A percentile compares a stretch with the other conserved stretches of the same genome.
Evolutionary conservation across 2,329 filamentous ascomycete genomes (phyloP).

Genomic region (Cercospora zeina): DNA sequence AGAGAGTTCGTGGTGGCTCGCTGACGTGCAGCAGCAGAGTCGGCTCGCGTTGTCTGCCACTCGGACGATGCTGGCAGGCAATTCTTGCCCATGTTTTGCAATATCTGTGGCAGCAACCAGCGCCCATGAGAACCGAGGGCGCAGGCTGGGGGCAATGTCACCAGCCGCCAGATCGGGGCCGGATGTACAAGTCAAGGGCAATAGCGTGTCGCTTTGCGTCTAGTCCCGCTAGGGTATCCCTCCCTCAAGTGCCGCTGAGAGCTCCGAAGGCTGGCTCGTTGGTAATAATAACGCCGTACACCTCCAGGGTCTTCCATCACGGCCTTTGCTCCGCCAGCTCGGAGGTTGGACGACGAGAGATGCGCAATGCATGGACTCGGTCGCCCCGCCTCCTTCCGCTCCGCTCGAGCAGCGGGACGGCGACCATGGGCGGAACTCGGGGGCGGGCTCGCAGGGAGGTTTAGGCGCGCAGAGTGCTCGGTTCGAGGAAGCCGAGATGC

Average conservation of each 20-base stretch:
- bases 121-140: neutral
- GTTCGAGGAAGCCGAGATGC: slow-evolving; percentile 15
- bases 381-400: no score
- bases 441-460: neutral
- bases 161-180: neutral
- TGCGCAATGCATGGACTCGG: neutral
- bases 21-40: slow-evolving; percentile 18
- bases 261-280: neutral
- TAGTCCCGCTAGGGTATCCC: neutral
- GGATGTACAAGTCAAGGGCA: neutral
- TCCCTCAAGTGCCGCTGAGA: neutral
- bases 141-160: neutral
- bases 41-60: slow-evolving; percentile 4
- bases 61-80: slow-evolving; percentile 10
- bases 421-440: no score
- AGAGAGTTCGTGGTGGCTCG: slow-evolving; percentile 6
- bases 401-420: no score
- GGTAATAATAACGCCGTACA: neutral
- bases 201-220: neutral
- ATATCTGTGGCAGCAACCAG: neutral
- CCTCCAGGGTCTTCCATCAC: neutral
- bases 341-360: neutral
- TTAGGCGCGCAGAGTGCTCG: slow-evolving; percentile 3
- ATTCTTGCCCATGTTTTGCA: slow-evolving; percentile 14
- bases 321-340: neutral